These are phyloP conservation scores for Copromyces sp. DNA, from an alignment of 495 filamentous ascomycete species.

Conservation along the genomic window DNA sequence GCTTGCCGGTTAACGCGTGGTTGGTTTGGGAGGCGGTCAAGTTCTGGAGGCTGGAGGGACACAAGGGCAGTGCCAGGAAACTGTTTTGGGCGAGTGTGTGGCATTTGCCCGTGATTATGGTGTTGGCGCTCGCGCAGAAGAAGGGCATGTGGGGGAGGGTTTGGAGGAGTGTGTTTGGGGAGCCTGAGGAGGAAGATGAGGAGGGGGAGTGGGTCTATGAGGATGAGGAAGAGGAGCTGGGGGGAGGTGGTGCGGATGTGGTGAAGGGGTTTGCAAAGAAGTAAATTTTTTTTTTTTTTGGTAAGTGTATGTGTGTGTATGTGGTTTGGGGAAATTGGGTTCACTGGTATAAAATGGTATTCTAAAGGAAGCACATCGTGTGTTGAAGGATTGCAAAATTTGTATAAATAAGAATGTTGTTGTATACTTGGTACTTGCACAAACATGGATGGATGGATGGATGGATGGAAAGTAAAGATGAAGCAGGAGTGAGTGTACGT, in stretches of 20 bases:
- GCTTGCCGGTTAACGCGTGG: constrained; percentile 77
- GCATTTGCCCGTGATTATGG: constrained; percentile 86
- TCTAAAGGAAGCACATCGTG: background rate
- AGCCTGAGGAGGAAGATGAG: constrained; percentile 38
- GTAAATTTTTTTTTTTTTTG: background rate
- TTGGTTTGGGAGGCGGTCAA: constrained; percentile 66
- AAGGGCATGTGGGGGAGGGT: constrained; percentile 86
- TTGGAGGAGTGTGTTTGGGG: constrained; percentile 57
- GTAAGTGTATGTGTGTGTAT: background rate
- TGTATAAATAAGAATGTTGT: background rate
- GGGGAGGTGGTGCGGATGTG: constrained; percentile 19
- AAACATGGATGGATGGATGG: background rate
- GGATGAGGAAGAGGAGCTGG: constrained; percentile 32
- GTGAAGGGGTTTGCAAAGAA: constrained; percentile 4
- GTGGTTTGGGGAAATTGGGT: background rate
- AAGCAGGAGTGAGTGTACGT: background rate
- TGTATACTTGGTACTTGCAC: background rate
- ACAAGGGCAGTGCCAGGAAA: constrained; percentile 69
- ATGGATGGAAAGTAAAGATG: background rate
- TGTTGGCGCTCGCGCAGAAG: constrained; percentile 86
- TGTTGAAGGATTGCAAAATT: background rate
- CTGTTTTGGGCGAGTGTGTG: constrained; percentile 98
- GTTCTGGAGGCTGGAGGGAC: constrained; percentile 73
- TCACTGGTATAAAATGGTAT: background rate
- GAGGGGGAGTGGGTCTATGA: constrained; percentile 35